phyloP scores from a whole-genome alignment of 1,284 basidiomycete species.

The Tremellales sp. region DNA sequence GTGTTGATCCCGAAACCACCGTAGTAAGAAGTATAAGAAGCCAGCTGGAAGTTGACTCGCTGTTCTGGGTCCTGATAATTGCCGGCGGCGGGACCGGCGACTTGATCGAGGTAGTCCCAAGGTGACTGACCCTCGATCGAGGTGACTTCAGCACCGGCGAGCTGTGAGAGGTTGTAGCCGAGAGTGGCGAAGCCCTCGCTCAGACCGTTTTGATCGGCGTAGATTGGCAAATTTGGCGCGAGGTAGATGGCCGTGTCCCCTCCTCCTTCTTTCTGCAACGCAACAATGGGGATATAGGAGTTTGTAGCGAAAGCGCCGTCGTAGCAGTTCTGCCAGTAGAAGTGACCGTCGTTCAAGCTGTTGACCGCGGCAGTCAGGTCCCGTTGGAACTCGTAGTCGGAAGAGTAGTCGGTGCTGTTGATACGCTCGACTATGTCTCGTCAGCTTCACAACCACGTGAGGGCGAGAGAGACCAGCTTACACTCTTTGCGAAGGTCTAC shows the following conservation, averaged over 20 bases:
- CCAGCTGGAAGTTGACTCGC: conserved; percentile 11
- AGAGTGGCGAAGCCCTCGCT: conserved; percentile 5
- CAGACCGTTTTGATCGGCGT: not conserved
- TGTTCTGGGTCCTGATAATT: conserved; percentile 13
- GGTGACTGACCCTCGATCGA: conserved; percentile 8
- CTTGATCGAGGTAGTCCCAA: conserved; percentile 11
- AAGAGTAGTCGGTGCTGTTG: conserved; percentile 9
- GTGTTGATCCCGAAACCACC: conserved; percentile 5
- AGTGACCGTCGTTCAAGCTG: conserved; percentile 15
- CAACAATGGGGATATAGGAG: conserved; percentile 12
- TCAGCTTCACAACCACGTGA: not conserved
- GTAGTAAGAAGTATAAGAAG: conserved; percentile 4
- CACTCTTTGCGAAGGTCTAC: conserved; percentile 9
- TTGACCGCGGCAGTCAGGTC: conserved; percentile 9
- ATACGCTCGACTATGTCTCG: conserved; percentile 10
- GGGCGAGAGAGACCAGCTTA: not conserved
- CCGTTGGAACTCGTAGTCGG: conserved; percentile 17
- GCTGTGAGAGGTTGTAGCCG: conserved; percentile 1
- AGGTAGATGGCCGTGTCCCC: conserved; percentile 9
- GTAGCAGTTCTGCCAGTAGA: conserved; percentile 14
- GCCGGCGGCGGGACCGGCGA: conserved; percentile 3
- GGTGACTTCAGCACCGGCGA: conserved; percentile 14
- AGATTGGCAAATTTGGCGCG: conserved; percentile 10
- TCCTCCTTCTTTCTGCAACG: conserved; percentile 2
- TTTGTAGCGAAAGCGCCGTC: conserved; percentile 8